Evolutionary conservation across 2,329 filamentous ascomycete genomes (phyloP), one percentile per base, ranked within the genome.

Genomic region (Penicillium olsonii): DNA sequence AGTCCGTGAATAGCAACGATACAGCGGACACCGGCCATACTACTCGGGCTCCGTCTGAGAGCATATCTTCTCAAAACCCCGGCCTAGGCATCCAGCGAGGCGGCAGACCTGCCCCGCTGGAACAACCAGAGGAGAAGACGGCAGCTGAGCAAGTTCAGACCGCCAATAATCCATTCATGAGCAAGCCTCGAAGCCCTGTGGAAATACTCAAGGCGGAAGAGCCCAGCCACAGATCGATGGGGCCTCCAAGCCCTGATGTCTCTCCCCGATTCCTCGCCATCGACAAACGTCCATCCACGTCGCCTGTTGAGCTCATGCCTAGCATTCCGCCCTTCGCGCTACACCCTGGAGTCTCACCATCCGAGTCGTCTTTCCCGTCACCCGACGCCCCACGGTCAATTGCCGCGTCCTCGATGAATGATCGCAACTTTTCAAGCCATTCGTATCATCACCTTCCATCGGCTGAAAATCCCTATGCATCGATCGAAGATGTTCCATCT

Each of bases 401-500:
- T 34, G 71, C 71, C 5, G 71, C 71, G 2, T 68, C 67, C 31
- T 73, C 72, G 8, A 70, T 73, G 35, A 73, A 68, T 2, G 74
- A 76, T 39, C 72, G 67, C 37, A 67, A 68, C 19, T 68, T 68
- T 26, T 69, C 64, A 55, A 67, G 65, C 22, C 63, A 66, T 33
- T 65, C 65, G 2, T 68, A 68, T 34, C 57, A 67, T 37, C 69
- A 75, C 35, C 65, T 67, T 18, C 62, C 64, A 37, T 63, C 68
- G 42, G 70, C 68, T 34, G 71, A 75, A 14, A 65, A 66, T 49
- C 65, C 68, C 27, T 72, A 74, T 34, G 67, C 66, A 29, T 78
- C 76, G 1, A 65, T 71, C 35, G 76, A 78, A 37, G 76, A 78
- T 67, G 73, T 78, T 4, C 76, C 76, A 14, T 78, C 76, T 20